Evolutionary conservation across 129 eudicot species (phyloP), one percentile per base, ranked within the genome.

Genomic region (Lactuca saligna): DNA sequence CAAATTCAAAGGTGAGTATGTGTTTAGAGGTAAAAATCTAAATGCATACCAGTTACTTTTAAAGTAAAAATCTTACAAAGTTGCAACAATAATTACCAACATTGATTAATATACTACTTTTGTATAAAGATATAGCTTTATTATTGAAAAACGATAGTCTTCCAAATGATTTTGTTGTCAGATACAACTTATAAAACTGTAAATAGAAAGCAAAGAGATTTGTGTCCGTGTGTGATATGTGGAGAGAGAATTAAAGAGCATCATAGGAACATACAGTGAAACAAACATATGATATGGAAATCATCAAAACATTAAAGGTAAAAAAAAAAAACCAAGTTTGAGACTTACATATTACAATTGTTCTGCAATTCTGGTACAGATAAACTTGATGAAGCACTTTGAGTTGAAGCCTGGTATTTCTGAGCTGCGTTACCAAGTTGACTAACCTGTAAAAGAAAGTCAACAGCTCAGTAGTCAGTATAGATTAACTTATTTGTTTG

Each of bases 341-440:
- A 20, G 67, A 78, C 97, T 66, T 76, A 94, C 99, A 87, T 89
- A 75, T 86, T 94, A 82, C 99, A 94, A 59, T 94, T 94, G 74
- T 82, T 87, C 69, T 89, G 99, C 74, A 94, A 74, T 75, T 94
- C 99, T 13, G 97, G 85, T 71, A 78, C 96, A 69, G 95, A 87
- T 51, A 73, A 57, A 70, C 80, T 85, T 31, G 99, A 82, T 61
- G 97, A 81, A 39, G 89, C 76, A 49, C 80, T 87, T 72, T 89
- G 97, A 70, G 97, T 83, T 46, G 95, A 85, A 65, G 93, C 82
- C 79, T 94, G 99, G 77, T 86, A 94, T 79, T 90, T 94, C 71
- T 94, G 99, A 69, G 97, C 99, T 62, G 93, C 97, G 53, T 80
- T 80, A 51, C 99, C 99, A 69, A 93, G 88, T 56, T 89, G 97